Evolutionary conservation across 441 rosid genomes (phyloP).

Genomic region (Biscutella auriculata): DNA sequence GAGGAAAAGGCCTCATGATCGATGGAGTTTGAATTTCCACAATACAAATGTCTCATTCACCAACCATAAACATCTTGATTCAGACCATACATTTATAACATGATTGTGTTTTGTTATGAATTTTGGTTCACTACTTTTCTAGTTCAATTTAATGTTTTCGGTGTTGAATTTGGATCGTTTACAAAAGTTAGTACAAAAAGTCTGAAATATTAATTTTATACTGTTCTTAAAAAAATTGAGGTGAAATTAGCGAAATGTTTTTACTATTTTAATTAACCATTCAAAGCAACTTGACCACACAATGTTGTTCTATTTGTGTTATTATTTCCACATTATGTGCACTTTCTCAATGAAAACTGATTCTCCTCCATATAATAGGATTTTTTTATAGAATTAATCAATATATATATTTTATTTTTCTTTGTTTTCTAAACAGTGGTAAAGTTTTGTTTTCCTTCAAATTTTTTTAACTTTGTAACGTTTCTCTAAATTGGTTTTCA

Average conservation of each 20-base stretch:
- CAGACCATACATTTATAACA: neutral
- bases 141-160: neutral
- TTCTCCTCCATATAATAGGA: neutral
- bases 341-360: neutral
- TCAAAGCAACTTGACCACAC: neutral
- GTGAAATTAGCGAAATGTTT: neutral
- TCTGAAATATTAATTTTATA: too few relatives aligned
- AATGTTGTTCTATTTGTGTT: slow-evolving; percentile 1
- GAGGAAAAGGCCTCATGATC: slow-evolving; percentile 1
- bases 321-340: neutral
- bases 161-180: too few relatives aligned
- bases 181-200: too few relatives aligned
- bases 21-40: too few relatives aligned
- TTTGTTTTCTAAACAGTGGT: too few relatives aligned
- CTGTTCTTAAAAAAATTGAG: too few relatives aligned
- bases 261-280: neutral
- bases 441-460: neutral
- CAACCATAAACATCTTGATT: neutral
- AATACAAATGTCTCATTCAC: neutral
- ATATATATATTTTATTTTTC: too few relatives aligned
- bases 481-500: neutral
- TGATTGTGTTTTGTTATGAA: neutral
- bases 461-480: neutral
- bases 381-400: too few relatives aligned
- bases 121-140: neutral